Conservation (phyloP, 1,284 basidiomycete genomes). For the Fistulinella staudtii region DNA sequence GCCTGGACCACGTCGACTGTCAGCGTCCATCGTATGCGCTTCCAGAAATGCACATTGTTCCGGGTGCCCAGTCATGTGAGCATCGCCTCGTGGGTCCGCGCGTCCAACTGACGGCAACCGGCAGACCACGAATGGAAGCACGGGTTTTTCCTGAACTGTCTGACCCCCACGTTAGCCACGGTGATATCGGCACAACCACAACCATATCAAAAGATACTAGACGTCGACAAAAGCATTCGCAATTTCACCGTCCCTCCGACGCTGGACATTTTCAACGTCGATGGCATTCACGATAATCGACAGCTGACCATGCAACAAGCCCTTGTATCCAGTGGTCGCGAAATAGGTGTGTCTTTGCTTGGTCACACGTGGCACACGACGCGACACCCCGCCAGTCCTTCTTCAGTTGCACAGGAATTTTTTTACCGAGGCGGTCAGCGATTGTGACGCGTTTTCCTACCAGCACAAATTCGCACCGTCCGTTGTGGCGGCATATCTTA, state of each 20-base stretch:
- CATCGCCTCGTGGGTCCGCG: slow-evolving; percentile 11
- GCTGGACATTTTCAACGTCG: slow-evolving; percentile 45
- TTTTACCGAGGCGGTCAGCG: slow-evolving; percentile 67
- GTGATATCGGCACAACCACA: slow-evolving; percentile 58
- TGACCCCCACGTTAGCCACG: slow-evolving; percentile 63
- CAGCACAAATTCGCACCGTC: slow-evolving; percentile 66
- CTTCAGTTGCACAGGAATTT: slow-evolving; percentile 73
- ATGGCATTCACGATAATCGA: slow-evolving; percentile 40
- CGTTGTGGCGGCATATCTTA: slow-evolving; percentile 66
- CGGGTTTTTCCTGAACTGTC: slow-evolving; percentile 59
- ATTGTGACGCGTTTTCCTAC: slow-evolving; percentile 56
- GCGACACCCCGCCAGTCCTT: slow-evolving; percentile 43
- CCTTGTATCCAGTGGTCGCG: slow-evolving; percentile 59
- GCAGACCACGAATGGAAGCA: slow-evolving; percentile 75
- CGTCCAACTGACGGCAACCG: slow-evolving; percentile 10
- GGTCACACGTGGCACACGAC: slow-evolving; percentile 3
- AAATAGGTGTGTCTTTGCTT: slow-evolving; percentile 56
- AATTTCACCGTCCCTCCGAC: slow-evolving; percentile 57
- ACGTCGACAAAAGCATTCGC: slow-evolving; percentile 58
- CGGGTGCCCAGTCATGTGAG: slow-evolving; percentile 65
- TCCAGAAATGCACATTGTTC: slow-evolving; percentile 52
- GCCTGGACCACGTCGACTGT: slow-evolving; percentile 62
- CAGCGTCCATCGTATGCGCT: slow-evolving; percentile 59
- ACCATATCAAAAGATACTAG: slow-evolving; percentile 52
- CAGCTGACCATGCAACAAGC: slow-evolving; percentile 67